Evolutionary conservation across 352 stramenopile species (phyloP).

Genomic region (Pythium utonaiense): DNA sequence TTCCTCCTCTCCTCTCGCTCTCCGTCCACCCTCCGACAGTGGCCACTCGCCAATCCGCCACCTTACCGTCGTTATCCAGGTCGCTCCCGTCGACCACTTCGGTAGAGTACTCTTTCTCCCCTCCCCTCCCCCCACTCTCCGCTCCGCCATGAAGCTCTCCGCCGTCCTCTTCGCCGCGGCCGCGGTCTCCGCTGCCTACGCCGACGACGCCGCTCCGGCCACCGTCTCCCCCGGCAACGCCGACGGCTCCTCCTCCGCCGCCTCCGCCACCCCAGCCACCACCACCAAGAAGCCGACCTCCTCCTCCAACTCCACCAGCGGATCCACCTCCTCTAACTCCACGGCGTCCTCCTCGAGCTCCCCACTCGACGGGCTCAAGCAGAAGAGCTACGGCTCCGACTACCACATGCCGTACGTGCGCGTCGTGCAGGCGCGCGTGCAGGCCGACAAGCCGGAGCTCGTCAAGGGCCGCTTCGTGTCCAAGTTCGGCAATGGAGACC

Average conservation of each 20-base stretch:
- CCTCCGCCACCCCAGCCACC: background rate
- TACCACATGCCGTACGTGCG: slow-evolving; percentile 67
- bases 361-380: slow-evolving; percentile 34
- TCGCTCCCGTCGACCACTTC: slow-evolving; percentile 10
- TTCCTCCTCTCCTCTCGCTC: background rate
- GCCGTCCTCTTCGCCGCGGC: slow-evolving; percentile 22
- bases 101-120: slow-evolving; percentile 22
- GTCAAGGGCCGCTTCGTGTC: slow-evolving; percentile 60
- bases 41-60: slow-evolving; percentile 31
- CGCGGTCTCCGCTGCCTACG: slow-evolving; percentile 6
- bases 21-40: background rate
- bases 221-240: slow-evolving; percentile 2
- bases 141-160: slow-evolving; percentile 30
- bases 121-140: too few relatives aligned
- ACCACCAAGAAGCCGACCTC: slow-evolving; percentile 13
- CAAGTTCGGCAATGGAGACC: slow-evolving; percentile 45
- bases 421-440: slow-evolving; percentile 64
- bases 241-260: slow-evolving; percentile 1
- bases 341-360: slow-evolving; percentile 13
- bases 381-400: slow-evolving; percentile 25
- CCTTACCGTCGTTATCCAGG: slow-evolving; percentile 17
- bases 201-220: slow-evolving; percentile 6
- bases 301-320: background rate
- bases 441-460: slow-evolving; percentile 59
- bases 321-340: background rate